These are phyloP conservation scores for Venturia pyrina DNA, from an alignment of 2,329 filamentous ascomycete genomes.

Conservation along the genomic window DNA sequence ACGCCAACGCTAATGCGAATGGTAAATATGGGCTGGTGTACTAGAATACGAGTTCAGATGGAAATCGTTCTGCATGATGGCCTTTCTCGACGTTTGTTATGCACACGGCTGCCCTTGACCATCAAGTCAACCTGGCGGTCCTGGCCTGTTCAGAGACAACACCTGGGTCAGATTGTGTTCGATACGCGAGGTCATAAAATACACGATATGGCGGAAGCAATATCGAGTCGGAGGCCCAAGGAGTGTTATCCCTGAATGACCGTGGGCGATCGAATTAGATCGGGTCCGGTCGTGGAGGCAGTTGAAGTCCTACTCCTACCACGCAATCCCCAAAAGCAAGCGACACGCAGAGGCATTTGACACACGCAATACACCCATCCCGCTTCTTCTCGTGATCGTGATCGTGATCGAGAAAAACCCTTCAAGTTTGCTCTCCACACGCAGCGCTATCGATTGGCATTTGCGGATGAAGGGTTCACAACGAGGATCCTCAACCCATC, in stretches of 20 bases:
- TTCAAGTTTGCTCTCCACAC: neutral
- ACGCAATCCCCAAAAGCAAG: neutral
- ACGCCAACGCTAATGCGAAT: neutral
- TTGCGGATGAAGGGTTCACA: neutral
- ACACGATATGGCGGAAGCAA: neutral
- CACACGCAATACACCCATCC: neutral
- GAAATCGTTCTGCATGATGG: too few species aligned
- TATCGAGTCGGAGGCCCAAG: constrained; percentile 2
- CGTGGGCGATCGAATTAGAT: neutral
- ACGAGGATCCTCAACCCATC: neutral
- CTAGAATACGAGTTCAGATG: too few species aligned
- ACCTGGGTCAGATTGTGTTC: neutral
- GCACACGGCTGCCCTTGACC: neutral
- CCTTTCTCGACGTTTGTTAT: neutral
- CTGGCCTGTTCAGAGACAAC: neutral
- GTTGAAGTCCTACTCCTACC: too few species aligned
- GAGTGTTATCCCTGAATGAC: neutral
- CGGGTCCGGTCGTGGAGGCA: neutral
- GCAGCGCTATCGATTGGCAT: neutral
- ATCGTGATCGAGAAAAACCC: neutral
- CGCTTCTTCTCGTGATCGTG: neutral
- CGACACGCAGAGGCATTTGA: neutral
- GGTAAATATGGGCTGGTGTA: neutral
- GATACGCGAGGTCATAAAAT: neutral
- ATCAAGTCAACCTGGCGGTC: neutral